These are phyloP conservation scores for Colletotrichum karsti DNA, from an alignment of 2,329 filamentous ascomycete species.

Conservation along the genomic window DNA sequence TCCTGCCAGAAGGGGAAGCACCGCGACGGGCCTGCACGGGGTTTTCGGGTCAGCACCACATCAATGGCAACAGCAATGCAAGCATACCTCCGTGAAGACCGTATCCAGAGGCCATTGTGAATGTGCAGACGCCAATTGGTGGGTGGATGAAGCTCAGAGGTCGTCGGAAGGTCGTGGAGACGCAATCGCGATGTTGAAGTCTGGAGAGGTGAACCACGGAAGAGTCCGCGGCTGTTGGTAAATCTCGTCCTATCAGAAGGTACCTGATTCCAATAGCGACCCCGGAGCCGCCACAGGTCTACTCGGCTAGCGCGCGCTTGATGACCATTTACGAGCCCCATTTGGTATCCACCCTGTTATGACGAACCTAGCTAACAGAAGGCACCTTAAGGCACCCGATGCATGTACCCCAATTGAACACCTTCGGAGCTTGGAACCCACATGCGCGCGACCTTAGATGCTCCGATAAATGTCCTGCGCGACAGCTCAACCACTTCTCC, in stretches of 20 bases:
- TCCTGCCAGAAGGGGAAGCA: conserved; percentile 99
- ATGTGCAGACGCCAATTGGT: conserved; percentile 36
- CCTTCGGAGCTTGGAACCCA: background rate
- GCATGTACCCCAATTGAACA: background rate
- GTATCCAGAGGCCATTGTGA: conserved; percentile 81
- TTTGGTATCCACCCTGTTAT: conserved; percentile 1
- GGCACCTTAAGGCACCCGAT: background rate
- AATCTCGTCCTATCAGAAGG: conserved; percentile 20
- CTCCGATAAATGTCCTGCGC: background rate
- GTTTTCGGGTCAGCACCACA: conserved; percentile 31
- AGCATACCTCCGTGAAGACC: conserved; percentile 79
- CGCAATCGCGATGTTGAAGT: conserved; percentile 11
- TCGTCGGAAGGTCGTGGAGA: conserved; percentile 1
- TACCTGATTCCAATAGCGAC: conserved; percentile 11
- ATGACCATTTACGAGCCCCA: background rate
- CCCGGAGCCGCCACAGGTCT: background rate
- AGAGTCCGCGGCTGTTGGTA: conserved; percentile 16
- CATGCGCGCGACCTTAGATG: background rate
- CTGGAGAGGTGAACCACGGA: background rate
- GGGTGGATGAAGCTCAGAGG: conserved; percentile 26
- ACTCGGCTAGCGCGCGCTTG: conserved; percentile 16
- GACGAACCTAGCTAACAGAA: conserved; percentile 7
- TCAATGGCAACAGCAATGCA: background rate
- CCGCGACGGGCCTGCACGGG: conserved; percentile 66
- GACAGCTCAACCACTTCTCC: background rate